Percentiles rank a stretch among this genome's conserved stretches.
phyloP scores from a whole-genome alignment of 2,329 filamentous ascomycete species.

The Tolypocladium endophyticum region DNA sequence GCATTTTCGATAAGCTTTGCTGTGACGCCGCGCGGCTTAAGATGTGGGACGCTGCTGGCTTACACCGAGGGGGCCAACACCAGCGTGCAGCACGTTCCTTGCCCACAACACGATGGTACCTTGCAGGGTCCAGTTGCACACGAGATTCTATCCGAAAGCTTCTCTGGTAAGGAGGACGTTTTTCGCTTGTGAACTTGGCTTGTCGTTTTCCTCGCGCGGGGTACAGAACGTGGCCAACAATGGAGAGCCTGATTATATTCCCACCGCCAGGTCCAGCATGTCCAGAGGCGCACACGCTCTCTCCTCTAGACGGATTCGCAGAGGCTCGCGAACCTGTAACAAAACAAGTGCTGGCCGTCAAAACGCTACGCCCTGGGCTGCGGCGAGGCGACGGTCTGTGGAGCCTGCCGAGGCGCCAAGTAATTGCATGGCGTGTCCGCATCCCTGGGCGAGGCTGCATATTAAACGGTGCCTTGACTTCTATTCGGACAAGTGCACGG shows the following conservation, averaged over 20 bases:
- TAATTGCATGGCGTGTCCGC: neutral
- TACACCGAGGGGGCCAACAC: neutral
- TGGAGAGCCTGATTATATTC: no score
- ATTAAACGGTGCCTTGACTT: neutral
- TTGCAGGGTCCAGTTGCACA: neutral
- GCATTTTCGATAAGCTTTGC: neutral
- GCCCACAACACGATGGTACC: neutral
- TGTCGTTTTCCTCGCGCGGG: no score
- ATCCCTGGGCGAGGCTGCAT: no score
- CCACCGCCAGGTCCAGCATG: no score
- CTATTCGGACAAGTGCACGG: neutral
- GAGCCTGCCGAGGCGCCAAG: neutral
- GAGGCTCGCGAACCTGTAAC: no score
- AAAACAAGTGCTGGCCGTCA: neutral
- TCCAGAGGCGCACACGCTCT: no score
- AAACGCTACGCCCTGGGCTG: neutral
- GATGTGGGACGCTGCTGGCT: neutral
- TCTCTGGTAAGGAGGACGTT: neutral
- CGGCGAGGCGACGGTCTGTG: neutral
- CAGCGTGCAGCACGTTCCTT: neutral
- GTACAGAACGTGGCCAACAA: no score
- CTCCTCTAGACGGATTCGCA: no score
- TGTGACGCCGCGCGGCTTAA: neutral
- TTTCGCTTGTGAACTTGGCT: no score
- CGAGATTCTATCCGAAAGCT: neutral